A percentile compares a stretch with the other conserved stretches of the same genome.
phyloP scores from a whole-genome alignment of 2,329 filamentous ascomycete species.

The Sporothrix protearum region DNA sequence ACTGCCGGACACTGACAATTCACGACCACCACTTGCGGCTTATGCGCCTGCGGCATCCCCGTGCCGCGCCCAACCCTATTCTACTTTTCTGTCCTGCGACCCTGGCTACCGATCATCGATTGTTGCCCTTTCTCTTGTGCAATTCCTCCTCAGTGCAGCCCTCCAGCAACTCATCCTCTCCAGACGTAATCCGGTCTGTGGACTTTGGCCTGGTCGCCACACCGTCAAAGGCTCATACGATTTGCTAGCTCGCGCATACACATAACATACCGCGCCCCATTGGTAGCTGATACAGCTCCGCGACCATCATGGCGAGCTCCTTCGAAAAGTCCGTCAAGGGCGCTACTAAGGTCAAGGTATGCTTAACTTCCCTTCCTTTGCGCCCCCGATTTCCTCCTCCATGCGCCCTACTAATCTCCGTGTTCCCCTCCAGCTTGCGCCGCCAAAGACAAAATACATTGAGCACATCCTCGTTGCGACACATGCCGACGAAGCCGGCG shows the following conservation, averaged over 20 bases:
- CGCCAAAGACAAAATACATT: slow-evolving; percentile 98
- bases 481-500: slow-evolving; percentile 87
- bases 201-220: not conserved
- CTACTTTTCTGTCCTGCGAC: not conserved
- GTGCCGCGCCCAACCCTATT: not conserved
- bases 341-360: slow-evolving; percentile 94
- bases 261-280: not conserved
- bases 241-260: not conserved
- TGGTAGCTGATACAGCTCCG: not conserved
- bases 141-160: not conserved
- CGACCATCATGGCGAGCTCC: slow-evolving; percentile 67
- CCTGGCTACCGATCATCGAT: slow-evolving; percentile 17
- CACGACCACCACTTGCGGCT: not conserved
- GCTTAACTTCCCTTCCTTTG: too few relatives aligned
- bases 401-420: not conserved
- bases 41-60: slow-evolving; percentile 1
- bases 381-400: not conserved
- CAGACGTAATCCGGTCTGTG: not conserved
- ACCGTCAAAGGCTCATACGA: not conserved
- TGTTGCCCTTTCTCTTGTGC: not conserved
- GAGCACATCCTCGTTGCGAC: slow-evolving; percentile 96
- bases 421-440: slow-evolving; percentile 68
- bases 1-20: not conserved
- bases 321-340: slow-evolving; percentile 99
- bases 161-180: not conserved